Evolutionary conservation across 805 yeast species (phyloP), one percentile per base, ranked within the genome.

Genomic region (Cyberlindnera mississippiensis): DNA sequence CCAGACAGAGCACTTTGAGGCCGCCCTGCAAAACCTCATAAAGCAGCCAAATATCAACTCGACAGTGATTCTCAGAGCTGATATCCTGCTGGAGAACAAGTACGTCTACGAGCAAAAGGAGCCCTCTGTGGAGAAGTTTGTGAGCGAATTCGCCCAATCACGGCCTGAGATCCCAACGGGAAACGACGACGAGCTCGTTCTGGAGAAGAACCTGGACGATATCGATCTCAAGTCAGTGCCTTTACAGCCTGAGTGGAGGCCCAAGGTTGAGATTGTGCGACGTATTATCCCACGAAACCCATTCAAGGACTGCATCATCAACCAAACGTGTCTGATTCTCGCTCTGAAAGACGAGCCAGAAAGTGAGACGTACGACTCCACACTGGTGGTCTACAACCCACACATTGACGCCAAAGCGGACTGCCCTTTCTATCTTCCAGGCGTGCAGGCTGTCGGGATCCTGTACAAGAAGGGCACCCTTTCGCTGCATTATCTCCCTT

Each of bases 241-340:
- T 11, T 49, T 56, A n/a, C 51, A 37, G 19, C 55, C 42, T 37
- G 41, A 11, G 26, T 66, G 53, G 41, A 60, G 56, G 43, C 70
- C 72, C 15, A 66, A 68, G 33, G 59, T 62, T 16, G 79, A 80
- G 50, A 64, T 84, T 35, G 86, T 88, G n/a, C 75, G 97, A 51
- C 70, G 96, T 51, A 79, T 90, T 28, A 75, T 90, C n/a, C 98
- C 98, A 10, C 71, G 97, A 61, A 90, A 90, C 56, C 96, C 96
- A 0, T 80, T 77, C 57, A 84, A 86, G 54, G 98, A 90, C 59
- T 74, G 75, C 38, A 76, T 86, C 18, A 78, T 89, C 47, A 85
- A 86, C 58, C 98, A 91, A 62, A 83, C 96, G 0, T 90, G 97
- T 61, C 62, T 79, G 27, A 64, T 77, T 2, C 63, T 72, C 58